phyloP scores from a whole-genome alignment of 116 monocot species.

The Trichopus zeylanicus region DNA sequence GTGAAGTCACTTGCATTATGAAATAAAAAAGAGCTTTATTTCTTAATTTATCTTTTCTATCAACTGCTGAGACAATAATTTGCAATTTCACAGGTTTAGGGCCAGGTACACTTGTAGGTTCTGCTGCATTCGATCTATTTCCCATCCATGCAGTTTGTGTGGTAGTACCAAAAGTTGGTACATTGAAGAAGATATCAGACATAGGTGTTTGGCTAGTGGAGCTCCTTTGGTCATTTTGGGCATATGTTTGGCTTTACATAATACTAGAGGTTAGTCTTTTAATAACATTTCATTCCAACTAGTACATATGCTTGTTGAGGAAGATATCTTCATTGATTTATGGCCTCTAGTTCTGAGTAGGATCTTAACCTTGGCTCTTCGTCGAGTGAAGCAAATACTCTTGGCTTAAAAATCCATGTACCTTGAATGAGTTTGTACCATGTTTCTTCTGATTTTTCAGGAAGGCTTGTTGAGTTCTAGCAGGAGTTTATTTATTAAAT shows the following conservation, averaged over 20 bases:
- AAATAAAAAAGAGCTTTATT: neutral
- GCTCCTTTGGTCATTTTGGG: conserved; percentile 92
- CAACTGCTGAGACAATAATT: neutral
- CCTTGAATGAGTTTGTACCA: too few species aligned
- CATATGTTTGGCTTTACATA: conserved; percentile 83
- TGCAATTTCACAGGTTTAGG: conserved; percentile 48
- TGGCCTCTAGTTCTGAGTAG: too few species aligned
- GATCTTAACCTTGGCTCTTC: too few species aligned
- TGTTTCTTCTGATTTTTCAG: too few species aligned
- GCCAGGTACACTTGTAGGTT: conserved; percentile 81
- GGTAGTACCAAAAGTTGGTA: conserved; percentile 58
- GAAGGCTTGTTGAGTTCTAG: too few species aligned
- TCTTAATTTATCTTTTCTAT: neutral
- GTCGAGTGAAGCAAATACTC: too few species aligned
- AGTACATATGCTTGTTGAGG: neutral
- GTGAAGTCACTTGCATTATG: neutral
- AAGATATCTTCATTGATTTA: too few species aligned
- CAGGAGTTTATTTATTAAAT: too few species aligned
- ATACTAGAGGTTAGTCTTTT: conserved; percentile 56
- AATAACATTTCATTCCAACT: neutral
- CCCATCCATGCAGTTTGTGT: conserved; percentile 93
- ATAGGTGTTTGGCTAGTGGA: conserved; percentile 85
- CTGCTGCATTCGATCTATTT: conserved; percentile 84
- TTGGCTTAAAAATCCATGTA: too few species aligned
- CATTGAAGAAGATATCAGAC: conserved; percentile 78